Conservation (phyloP, 768 basidiomycete genomes). For the Trametes gibbosa region DNA sequence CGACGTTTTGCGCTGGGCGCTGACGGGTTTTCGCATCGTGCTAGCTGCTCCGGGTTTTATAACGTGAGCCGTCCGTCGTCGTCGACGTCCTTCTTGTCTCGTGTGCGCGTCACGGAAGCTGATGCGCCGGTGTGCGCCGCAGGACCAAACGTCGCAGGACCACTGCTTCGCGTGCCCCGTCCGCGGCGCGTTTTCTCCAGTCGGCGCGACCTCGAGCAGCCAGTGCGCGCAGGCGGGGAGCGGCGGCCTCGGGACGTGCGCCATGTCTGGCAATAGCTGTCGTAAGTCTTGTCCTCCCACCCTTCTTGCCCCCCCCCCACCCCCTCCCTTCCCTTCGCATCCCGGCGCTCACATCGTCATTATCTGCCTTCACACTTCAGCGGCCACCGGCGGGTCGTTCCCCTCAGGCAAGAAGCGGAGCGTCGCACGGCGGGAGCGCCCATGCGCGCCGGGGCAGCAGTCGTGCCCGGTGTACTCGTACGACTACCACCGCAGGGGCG, state of each 20-base stretch:
- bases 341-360: too few relatives aligned
- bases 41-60: slow-evolving; percentile 23
- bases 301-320: too few relatives aligned
- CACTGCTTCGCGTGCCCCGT: slow-evolving; percentile 21
- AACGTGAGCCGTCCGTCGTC: too few relatives aligned
- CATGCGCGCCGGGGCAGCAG: not conserved
- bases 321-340: too few relatives aligned
- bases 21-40: not conserved
- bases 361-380: too few relatives aligned
- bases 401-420: too few relatives aligned
- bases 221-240: slow-evolving; percentile 14
- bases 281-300: slow-evolving; percentile 16
- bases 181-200: slow-evolving; percentile 17
- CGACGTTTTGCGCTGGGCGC: not conserved
- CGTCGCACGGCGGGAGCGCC: too few relatives aligned
- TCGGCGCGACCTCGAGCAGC: slow-evolving; percentile 1
- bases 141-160: slow-evolving; percentile 19
- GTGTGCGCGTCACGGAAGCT: too few relatives aligned
- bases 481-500: slow-evolving; percentile 17
- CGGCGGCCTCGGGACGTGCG: slow-evolving; percentile 17
- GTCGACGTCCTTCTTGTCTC: too few relatives aligned
- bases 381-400: not conserved
- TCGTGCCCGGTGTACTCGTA: slow-evolving; percentile 6
- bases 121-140: not conserved
- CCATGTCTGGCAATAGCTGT: slow-evolving; percentile 10